Evolutionary conservation across 345 rosid genomes (phyloP).

Genomic region (Bretschneidera sinensis): DNA sequence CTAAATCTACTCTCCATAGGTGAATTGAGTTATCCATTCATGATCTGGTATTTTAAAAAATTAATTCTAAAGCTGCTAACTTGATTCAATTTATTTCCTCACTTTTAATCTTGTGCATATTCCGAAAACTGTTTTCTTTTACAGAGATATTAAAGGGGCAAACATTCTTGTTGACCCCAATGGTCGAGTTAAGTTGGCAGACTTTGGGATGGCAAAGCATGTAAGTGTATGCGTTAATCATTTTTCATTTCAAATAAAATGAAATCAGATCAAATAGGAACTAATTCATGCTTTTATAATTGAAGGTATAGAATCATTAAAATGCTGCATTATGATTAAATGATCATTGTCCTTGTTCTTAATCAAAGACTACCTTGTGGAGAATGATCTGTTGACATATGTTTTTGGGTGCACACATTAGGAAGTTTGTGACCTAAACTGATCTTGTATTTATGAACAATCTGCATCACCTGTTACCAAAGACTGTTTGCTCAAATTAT

Average conservation of each 20-base stretch:
- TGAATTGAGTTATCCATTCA: constrained; percentile 19
- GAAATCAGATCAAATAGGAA: constrained; percentile 3
- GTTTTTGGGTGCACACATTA: neutral
- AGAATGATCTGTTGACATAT: neutral
- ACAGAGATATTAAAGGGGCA: constrained; percentile 84
- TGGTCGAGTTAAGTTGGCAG: constrained; percentile 77
- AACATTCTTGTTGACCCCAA: constrained; percentile 70
- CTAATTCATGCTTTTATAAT: neutral
- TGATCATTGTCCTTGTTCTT: too few relatives aligned
- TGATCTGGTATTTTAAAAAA: neutral
- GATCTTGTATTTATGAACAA: neutral
- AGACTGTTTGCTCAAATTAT: constrained; percentile 3
- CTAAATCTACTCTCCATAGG: constrained; percentile 71
- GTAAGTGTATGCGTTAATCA: constrained; percentile 37
- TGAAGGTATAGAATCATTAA: neutral
- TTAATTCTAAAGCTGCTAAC: neutral
- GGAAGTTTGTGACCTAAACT: neutral
- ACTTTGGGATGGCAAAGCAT: constrained; percentile 90
- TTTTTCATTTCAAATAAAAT: neutral
- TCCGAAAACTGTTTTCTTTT: constrained; percentile 13
- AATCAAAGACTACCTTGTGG: too few relatives aligned
- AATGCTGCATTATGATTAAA: neutral
- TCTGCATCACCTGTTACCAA: neutral
- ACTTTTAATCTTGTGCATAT: neutral
- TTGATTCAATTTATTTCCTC: neutral